These are phyloP conservation scores for Candida schatavii DNA, from an alignment of 805 yeast genomes.

Conservation along the genomic window DNA sequence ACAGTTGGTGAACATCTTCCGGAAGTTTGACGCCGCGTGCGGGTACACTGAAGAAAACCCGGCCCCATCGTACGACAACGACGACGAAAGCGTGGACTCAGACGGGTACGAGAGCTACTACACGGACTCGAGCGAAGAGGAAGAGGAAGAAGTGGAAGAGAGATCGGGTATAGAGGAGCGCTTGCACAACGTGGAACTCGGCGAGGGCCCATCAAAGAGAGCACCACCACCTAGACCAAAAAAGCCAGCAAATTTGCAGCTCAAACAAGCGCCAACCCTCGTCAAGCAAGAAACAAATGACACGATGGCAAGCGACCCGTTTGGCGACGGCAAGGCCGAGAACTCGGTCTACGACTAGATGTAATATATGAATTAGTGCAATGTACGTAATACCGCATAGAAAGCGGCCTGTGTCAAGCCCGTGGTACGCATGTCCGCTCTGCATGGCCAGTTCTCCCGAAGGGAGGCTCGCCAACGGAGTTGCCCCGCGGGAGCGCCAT, in stretches of 20 bases:
- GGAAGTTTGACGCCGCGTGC: constrained; percentile 58
- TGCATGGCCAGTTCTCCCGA: no score
- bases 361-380: no score
- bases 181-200: constrained; percentile 11
- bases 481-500: no score
- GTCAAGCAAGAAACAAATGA: constrained; percentile 22
- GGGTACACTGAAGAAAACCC: constrained; percentile 40
- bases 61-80: constrained; percentile 31
- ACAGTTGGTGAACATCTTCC: constrained; percentile 73
- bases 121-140: constrained; percentile 26
- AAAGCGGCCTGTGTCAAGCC: no score
- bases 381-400: no score
- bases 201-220: constrained; percentile 5
- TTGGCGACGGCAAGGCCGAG: constrained; percentile 33
- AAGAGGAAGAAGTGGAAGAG: constrained; percentile 36
- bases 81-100: constrained; percentile 20
- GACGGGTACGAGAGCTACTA: constrained; percentile 40
- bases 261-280: constrained; percentile 10
- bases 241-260: constrained; percentile 17
- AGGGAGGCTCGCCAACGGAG: no score
- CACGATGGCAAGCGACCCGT: constrained; percentile 34
- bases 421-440: no score
- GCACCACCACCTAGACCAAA: constrained; percentile 24
- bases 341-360: constrained; percentile 16
- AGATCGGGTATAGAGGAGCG: constrained; percentile 8